Evolutionary conservation across 1,139 yeast species (phyloP), one percentile per base, ranked within the genome.

Genomic region (Hansenula sp.): DNA sequence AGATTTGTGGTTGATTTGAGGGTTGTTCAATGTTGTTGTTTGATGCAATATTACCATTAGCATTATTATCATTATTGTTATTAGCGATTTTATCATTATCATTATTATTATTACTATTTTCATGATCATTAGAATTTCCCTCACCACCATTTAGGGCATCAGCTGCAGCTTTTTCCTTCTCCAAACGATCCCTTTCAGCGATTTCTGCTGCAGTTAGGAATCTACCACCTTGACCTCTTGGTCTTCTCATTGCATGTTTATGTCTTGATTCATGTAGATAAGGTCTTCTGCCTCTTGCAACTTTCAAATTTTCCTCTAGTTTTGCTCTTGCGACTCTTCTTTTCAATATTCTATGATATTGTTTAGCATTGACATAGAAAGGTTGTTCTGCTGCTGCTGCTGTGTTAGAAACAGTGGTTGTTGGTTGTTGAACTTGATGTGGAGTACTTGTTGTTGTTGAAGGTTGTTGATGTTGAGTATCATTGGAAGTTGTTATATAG

Each of bases 201-300:
- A 93, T 91, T 61, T 94, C 99, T 5, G 96, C 96, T 6, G 98
- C 97, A 1, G 99, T 93, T 51, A 94, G 69, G 58, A 94, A 94
- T 49, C 99, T 72, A 4, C 99, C 99, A 28, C 99, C 99, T 66
- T 93, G 98, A 27, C 99, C 99, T 58, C 99, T 79, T 15, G 99
- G 99, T 64, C 99, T 79, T 61, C 99, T 77, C 99, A 94, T 93
- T 18, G 99, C 99, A 65, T 94, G 99, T 63, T 93, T 93, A 65
- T 94, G 99, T 57, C 99, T 78, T 16, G 97, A 89, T 65, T 94
- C 99, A 63, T 94, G 99, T 44, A 94, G 68, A 62, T 94, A 94
- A 4, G 99, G 99, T 60, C 86, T 85, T 53, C 98, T 78, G 9
- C 95, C 95, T 51, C 96, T 76, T 21, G 95, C 94, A 10, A 87